Percentiles rank a stretch among this genome's conserved stretches.
phyloP scores from a whole-genome alignment of 2,329 filamentous ascomycete species.

The Parascedosporium putredinis region DNA sequence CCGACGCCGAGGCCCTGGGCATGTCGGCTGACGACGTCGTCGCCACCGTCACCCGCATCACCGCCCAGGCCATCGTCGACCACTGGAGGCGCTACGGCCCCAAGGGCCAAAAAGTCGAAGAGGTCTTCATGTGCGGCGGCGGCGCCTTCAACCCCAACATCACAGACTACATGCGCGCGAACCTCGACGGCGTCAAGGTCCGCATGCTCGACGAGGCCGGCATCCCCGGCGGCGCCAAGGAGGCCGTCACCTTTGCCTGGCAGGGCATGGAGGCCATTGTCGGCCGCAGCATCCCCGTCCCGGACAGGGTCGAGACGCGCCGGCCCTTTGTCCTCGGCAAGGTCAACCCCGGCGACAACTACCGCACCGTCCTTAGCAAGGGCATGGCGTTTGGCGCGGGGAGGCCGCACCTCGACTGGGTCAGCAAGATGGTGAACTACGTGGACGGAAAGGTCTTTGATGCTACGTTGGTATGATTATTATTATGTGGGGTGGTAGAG shows the following conservation, averaged over 20 bases:
- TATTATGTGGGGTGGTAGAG: too few species aligned
- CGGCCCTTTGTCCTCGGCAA: constrained; percentile 43
- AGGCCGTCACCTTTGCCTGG: constrained; percentile 45
- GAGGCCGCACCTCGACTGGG: constrained; percentile 30
- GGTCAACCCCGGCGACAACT: constrained; percentile 42
- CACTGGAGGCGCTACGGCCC: constrained; percentile 33
- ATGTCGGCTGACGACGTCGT: constrained; percentile 41
- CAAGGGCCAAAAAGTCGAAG: constrained; percentile 26
- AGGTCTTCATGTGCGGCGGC: constrained; percentile 52
- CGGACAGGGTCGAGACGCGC: constrained; percentile 39
- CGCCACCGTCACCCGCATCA: constrained; percentile 49
- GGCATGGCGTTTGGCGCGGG: constrained; percentile 39
- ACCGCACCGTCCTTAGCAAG: constrained; percentile 39
- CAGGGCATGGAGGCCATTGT: constrained; percentile 50
- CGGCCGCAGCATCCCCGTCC: constrained; percentile 43
- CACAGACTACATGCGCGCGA: constrained; percentile 35
- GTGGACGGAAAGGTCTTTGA: constrained; percentile 35
- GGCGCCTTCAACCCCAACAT: constrained; percentile 50
- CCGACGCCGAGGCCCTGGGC: constrained; percentile 31
- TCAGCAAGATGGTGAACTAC: constrained; percentile 40
- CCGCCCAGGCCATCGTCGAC: constrained; percentile 44
- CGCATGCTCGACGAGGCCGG: constrained; percentile 47
- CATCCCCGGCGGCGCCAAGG: constrained; percentile 46
- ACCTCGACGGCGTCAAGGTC: constrained; percentile 37
- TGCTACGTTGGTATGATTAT: constrained; percentile 14